Percentiles rank a stretch among this genome's conserved stretches.
These are phyloP conservation scores for Penicillium tannophilum DNA, from an alignment of 495 filamentous ascomycete genomes.

Conservation along the genomic window DNA sequence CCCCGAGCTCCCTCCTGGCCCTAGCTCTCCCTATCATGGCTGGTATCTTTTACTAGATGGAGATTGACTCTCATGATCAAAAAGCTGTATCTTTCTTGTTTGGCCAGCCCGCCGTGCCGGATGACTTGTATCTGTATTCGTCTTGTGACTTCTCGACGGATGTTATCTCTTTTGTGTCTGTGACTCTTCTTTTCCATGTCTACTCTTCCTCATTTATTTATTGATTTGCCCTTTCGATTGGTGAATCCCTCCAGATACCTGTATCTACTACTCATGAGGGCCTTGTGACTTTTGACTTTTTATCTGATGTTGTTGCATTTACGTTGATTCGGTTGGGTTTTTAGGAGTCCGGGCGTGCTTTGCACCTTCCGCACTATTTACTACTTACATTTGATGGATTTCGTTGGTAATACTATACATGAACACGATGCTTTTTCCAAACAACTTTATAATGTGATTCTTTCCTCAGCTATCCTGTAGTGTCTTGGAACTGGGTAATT, in stretches of 20 bases:
- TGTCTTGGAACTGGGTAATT: background rate
- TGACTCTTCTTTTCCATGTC: slow-evolving; percentile 20
- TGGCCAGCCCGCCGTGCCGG: slow-evolving; percentile 2
- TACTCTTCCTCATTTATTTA: slow-evolving; percentile 21
- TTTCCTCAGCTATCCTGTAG: no score
- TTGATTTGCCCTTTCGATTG: slow-evolving; percentile 5
- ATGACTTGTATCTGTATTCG: slow-evolving; percentile 14
- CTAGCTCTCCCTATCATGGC: slow-evolving; percentile 23
- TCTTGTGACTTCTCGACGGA: slow-evolving; percentile 7
- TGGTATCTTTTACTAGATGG: slow-evolving; percentile 25
- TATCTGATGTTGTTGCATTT: slow-evolving; percentile 10
- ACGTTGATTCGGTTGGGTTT: slow-evolving; percentile 1
- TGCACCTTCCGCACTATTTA: slow-evolving; percentile 16
- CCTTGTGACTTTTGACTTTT: slow-evolving; percentile 14
- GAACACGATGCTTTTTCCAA: slow-evolving; percentile 1
- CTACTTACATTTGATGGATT: slow-evolving; percentile 7
- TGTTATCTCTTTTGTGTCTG: slow-evolving; percentile 10
- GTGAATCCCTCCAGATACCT: slow-evolving; percentile 13
- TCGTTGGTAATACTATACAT: slow-evolving; percentile 1
- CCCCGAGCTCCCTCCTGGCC: slow-evolving; percentile 24
- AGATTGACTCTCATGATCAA: background rate
- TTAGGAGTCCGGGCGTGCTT: slow-evolving; percentile 18
- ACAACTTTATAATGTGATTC: background rate
- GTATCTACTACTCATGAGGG: slow-evolving; percentile 21
- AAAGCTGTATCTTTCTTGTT: background rate